Evolutionary conservation across 1,139 yeast genomes (phyloP).

Genomic region (Geotrichum carabidarum): DNA sequence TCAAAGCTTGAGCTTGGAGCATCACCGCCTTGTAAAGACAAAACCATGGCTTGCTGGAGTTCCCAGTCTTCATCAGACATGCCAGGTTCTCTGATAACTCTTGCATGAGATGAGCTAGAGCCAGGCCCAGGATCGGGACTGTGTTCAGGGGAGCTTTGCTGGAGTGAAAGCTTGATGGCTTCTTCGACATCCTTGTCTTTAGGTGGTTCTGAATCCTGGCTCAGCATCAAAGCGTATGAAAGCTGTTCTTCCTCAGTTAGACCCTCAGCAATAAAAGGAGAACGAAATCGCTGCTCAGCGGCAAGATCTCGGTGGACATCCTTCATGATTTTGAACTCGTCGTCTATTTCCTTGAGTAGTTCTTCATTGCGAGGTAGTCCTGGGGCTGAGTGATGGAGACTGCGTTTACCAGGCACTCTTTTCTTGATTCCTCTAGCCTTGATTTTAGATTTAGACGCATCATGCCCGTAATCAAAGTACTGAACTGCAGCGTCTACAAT

Average conservation of each 20-base stretch:
- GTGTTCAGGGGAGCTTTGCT: slow-evolving; percentile 6
- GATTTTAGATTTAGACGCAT: slow-evolving; percentile 17
- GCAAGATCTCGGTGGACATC: slow-evolving; percentile 23
- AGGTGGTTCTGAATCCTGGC: slow-evolving; percentile 27
- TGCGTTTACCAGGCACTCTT: slow-evolving; percentile 30
- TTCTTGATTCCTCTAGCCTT: slow-evolving; percentile 26
- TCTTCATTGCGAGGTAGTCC: slow-evolving; percentile 33
- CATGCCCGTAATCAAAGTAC: slow-evolving; percentile 57
- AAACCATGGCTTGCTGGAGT: background rate
- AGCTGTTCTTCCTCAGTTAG: slow-evolving; percentile 44
- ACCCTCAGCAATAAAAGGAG: slow-evolving; percentile 35
- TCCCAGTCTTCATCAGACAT: background rate
- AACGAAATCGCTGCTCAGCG: slow-evolving; percentile 26
- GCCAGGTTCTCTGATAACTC: background rate
- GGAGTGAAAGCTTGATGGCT: slow-evolving; percentile 27
- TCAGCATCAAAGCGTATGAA: slow-evolving; percentile 41
- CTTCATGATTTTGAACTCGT: slow-evolving; percentile 31
- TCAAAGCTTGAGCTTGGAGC: background rate
- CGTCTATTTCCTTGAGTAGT: slow-evolving; percentile 33
- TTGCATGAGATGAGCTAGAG: background rate
- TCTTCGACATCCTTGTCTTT: slow-evolving; percentile 23
- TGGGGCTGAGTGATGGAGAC: slow-evolving; percentile 1
- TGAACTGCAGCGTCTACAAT: slow-evolving; percentile 55
- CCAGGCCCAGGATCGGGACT: background rate
- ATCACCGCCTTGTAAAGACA: background rate